Evolutionary conservation across 1,284 basidiomycete genomes (phyloP).

Genomic region (Cryptococcus depauperatus): DNA sequence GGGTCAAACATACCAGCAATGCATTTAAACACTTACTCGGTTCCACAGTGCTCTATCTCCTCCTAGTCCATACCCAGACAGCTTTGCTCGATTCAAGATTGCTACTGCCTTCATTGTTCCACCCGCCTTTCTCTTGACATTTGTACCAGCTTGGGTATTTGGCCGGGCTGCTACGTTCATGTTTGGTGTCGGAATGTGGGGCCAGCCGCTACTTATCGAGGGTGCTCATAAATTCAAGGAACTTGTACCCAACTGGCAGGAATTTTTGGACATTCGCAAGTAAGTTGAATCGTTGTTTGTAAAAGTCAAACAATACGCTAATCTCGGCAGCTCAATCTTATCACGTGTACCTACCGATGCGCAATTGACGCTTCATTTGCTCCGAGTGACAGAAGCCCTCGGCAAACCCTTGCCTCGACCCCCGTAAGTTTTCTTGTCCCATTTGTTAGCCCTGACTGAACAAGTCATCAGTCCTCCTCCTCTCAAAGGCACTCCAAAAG

Average conservation of each 20-base stretch:
- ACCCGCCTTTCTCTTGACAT: slow-evolving; percentile 42
- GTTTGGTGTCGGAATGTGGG: slow-evolving; percentile 52
- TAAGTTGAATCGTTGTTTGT: slow-evolving; percentile 21
- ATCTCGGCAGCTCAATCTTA: slow-evolving; percentile 46
- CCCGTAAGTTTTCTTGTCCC: slow-evolving; percentile 21
- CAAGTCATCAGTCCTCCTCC: slow-evolving; percentile 22
- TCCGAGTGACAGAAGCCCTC: slow-evolving; percentile 49
- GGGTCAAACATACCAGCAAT: slow-evolving; percentile 11
- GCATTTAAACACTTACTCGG: background rate
- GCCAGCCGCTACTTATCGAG: slow-evolving; percentile 48
- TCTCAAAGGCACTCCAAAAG: slow-evolving; percentile 36
- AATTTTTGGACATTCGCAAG: slow-evolving; percentile 47
- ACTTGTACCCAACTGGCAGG: slow-evolving; percentile 49
- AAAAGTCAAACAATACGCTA: background rate
- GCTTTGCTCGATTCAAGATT: slow-evolving; percentile 43
- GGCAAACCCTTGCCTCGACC: slow-evolving; percentile 40
- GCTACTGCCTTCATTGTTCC: slow-evolving; percentile 42
- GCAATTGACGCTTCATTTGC: slow-evolving; percentile 51
- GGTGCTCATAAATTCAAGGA: slow-evolving; percentile 45
- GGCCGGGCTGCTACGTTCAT: slow-evolving; percentile 46
- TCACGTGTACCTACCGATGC: slow-evolving; percentile 54
- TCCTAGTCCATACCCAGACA: slow-evolving; percentile 41
- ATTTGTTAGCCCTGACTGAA: background rate
- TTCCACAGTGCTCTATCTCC: slow-evolving; percentile 40
- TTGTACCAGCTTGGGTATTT: slow-evolving; percentile 47